Evolutionary conservation across 1,284 basidiomycete species (phyloP).

Genomic region (Rhodotorula mucilaginosa): DNA sequence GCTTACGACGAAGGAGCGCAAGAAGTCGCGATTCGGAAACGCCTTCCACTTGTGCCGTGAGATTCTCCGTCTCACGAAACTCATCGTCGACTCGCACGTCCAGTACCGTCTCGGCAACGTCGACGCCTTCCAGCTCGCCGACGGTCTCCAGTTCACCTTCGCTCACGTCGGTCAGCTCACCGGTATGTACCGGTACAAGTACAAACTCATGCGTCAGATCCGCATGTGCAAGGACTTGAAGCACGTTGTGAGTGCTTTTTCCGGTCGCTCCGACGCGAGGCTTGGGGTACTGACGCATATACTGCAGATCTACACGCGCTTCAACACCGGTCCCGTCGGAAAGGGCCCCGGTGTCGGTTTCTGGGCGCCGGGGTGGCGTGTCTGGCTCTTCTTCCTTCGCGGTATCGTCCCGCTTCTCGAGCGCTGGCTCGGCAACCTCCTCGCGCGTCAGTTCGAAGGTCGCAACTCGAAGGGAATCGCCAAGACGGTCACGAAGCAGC

Average conservation of each 20-base stretch:
- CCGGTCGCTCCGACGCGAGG: conserved; percentile 50
- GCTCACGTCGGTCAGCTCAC: conserved; percentile 96
- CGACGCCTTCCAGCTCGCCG: conserved; percentile 98
- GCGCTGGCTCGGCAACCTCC: conserved; percentile 94
- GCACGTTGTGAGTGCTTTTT: conserved; percentile 58
- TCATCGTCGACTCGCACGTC: conserved; percentile 97
- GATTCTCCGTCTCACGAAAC: conserved; percentile 93
- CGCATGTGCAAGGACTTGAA: conserved; percentile 99
- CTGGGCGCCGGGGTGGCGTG: conserved; percentile 99
- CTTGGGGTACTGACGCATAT: background rate
- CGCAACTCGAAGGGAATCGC: conserved; percentile 84
- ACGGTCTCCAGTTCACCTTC: conserved; percentile 97
- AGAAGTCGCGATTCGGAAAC: conserved; percentile 99
- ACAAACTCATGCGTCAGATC: conserved; percentile 99
- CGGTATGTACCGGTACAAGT: conserved; percentile 98
- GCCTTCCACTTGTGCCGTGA: conserved; percentile 97
- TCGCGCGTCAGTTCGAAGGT: conserved; percentile 95
- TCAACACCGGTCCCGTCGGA: conserved; percentile 98
- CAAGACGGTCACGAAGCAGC: conserved; percentile 92
- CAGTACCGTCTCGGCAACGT: conserved; percentile 98
- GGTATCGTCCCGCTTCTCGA: conserved; percentile 97
- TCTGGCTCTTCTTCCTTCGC: conserved; percentile 99
- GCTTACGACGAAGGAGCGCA: conserved; percentile 97
- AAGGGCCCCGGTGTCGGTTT: conserved; percentile 99
- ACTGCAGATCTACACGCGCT: conserved; percentile 73